phyloP scores from a whole-genome alignment of 2,329 filamentous ascomycete species.

The Hymenoscyphus scutula region DNA sequence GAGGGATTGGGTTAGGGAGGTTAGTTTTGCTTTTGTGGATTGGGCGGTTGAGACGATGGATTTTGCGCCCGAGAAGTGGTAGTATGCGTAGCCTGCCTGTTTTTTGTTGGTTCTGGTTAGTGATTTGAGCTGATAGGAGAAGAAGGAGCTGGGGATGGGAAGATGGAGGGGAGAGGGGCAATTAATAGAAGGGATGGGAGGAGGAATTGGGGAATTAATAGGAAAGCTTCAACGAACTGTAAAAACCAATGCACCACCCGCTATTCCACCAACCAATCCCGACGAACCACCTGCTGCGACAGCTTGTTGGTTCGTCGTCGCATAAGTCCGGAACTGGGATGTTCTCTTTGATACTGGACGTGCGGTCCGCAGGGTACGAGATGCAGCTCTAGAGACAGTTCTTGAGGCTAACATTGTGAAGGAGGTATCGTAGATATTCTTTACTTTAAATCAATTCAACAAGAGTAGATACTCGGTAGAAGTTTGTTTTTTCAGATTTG shows the following conservation, averaged over 20 bases:
- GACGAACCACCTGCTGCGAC: slow-evolving; percentile 35
- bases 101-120: not conserved
- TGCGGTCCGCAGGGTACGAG: slow-evolving; percentile 24
- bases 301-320: slow-evolving; percentile 25
- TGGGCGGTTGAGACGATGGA: slow-evolving; percentile 47
- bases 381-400: slow-evolving; percentile 28
- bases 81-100: slow-evolving; percentile 48
- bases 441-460: no score
- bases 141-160: no score
- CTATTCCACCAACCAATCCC: slow-evolving; percentile 47
- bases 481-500: not conserved
- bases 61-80: slow-evolving; percentile 48
- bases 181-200: no score
- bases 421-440: no score
- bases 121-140: slow-evolving; percentile 1
- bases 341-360: slow-evolving; percentile 27
- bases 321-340: slow-evolving; percentile 33
- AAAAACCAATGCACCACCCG: slow-evolving; percentile 48
- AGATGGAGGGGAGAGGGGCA: no score
- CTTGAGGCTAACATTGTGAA: slow-evolving; percentile 32
- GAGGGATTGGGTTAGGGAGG: slow-evolving; percentile 42
- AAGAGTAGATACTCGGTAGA: no score
- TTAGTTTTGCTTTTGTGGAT: slow-evolving; percentile 59
- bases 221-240: slow-evolving; percentile 26
- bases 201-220: no score